Conservation (phyloP, 768 basidiomycete genomes). For the Podaxis pistillaris region DNA sequence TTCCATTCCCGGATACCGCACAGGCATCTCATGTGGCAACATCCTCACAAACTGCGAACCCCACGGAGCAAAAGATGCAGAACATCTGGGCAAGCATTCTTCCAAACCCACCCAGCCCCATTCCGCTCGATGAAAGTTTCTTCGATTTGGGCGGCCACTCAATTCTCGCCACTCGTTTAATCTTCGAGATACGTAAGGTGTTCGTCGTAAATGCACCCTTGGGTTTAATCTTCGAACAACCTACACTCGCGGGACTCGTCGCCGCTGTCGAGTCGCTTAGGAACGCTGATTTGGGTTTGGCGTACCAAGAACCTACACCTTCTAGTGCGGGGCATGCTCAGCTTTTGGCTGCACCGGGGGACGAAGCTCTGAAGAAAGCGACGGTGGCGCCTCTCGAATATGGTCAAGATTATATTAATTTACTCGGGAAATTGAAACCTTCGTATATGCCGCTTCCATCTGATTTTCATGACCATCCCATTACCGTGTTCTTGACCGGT, state of each 20-base stretch:
- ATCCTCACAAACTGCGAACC: slow-evolving; percentile 34
- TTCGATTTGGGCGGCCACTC: slow-evolving; percentile 99
- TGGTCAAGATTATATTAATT: slow-evolving; percentile 68
- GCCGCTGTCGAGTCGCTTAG: slow-evolving; percentile 71
- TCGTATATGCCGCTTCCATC: slow-evolving; percentile 61
- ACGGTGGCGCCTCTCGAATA: slow-evolving; percentile 57
- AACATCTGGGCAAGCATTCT: slow-evolving; percentile 84
- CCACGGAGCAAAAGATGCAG: slow-evolving; percentile 80
- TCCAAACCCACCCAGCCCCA: slow-evolving; percentile 70
- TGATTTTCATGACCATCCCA: slow-evolving; percentile 48
- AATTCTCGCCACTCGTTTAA: slow-evolving; percentile 93
- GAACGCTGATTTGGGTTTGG: slow-evolving; percentile 78
- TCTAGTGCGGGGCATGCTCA: slow-evolving; percentile 5
- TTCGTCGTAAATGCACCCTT: slow-evolving; percentile 92
- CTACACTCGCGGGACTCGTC: slow-evolving; percentile 80
- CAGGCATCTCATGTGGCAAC: slow-evolving; percentile 52
- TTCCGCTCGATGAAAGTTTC: slow-evolving; percentile 92
- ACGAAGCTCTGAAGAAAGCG: slow-evolving; percentile 18
- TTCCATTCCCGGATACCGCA: slow-evolving; percentile 98
- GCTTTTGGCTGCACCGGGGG: not conserved
- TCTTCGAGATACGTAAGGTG: slow-evolving; percentile 92
- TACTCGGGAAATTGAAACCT: slow-evolving; percentile 55
- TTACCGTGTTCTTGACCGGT: slow-evolving; percentile 93
- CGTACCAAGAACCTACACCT: slow-evolving; percentile 4
- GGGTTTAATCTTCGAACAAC: slow-evolving; percentile 87